Base-by-base conservation (phyloP, 2,329 filamentous ascomycete genomes). In the Neofusicoccum kwambonambiense region DNA sequence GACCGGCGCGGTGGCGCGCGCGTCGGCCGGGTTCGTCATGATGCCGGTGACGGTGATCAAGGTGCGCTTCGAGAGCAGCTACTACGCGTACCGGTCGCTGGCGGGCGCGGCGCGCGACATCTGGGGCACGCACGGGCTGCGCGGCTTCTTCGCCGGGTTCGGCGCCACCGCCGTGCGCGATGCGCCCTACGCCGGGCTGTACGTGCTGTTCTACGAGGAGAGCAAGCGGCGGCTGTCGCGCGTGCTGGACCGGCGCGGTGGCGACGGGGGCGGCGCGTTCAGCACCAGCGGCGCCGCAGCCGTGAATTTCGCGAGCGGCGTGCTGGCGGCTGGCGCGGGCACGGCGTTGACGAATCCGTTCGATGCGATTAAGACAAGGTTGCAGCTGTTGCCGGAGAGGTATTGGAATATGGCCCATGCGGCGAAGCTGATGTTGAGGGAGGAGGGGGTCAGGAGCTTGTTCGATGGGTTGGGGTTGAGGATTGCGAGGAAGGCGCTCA, bases 41-140 rank as follows among this genome's bases (percentile, higher is more conserved):
- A 98, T 97, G 91, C 95, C 95, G 1, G 87, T 98, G 67, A 99
- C 95, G 1, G 90, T 99, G 50, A 89, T 99, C 73, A 99, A 99
- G 75, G 95, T 98, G 49, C 91, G 95, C 50, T 98, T 96, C 74
- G 95, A 99, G 77, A 94, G 90, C 31, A 93, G 86, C 67, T 81
- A 94, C 49, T 99, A 97, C 80, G 81, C 87, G 3, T 98, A 98
- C 79, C 84, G 85, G 27, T 94, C 92, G 1, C 82, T 98, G 27
- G 78, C 85, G 45, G 83, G 87, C 42, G 95, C 95, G 0, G 87
- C 86, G 1, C 81, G 81, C 39, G 92, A 95, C 70, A 97, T 98
- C 34, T 79, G 89, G 61, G 82, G 83, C 7, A 86, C 82, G 0
- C 89, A 94, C 70, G 93, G 95, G 0, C 64, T 91, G 3, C 86